phyloP scores from a whole-genome alignment of 192 early-diverging fungal genomes.

The Bifiguratus adelaidae region DNA sequence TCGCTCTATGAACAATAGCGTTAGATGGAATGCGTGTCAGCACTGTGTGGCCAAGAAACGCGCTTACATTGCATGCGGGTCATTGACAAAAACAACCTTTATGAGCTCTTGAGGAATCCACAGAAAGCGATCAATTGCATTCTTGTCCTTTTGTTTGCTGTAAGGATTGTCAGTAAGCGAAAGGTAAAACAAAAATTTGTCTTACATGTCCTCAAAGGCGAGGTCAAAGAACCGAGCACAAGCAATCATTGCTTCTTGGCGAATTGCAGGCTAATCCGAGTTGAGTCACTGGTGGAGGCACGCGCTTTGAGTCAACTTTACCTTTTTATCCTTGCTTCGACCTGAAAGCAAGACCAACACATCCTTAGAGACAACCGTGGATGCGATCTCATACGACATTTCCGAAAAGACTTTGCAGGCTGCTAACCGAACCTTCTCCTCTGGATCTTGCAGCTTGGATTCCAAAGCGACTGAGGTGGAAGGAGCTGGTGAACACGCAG shows the following conservation, averaged over 20 bases:
- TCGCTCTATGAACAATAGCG: conserved; percentile 14
- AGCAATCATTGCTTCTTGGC: conserved; percentile 67
- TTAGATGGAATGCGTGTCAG: background rate
- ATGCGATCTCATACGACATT: conserved; percentile 49
- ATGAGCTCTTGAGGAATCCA: conserved; percentile 81
- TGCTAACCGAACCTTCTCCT: conserved; percentile 81
- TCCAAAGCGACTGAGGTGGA: conserved; percentile 34
- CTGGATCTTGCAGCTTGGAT: conserved; percentile 76
- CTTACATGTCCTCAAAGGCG: conserved; percentile 61
- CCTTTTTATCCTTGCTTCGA: conserved; percentile 86
- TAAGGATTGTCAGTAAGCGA: background rate
- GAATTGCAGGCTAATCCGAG: conserved; percentile 28
- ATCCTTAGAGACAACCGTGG: conserved; percentile 41
- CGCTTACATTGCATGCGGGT: conserved; percentile 62
- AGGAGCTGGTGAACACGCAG: background rate
- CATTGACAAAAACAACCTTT: conserved; percentile 77
- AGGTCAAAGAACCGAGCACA: conserved; percentile 64
- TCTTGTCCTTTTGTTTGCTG: conserved; percentile 31
- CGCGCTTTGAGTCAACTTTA: conserved; percentile 4
- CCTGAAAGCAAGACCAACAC: conserved; percentile 51
- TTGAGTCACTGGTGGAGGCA: background rate
- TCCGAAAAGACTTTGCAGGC: conserved; percentile 56
- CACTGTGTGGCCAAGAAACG: conserved; percentile 4
- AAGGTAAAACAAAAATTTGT: background rate
- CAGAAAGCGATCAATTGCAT: conserved; percentile 51